Base-by-base conservation (phyloP, 2,329 filamentous ascomycete genomes). In the Diaporthe capsici region DNA sequence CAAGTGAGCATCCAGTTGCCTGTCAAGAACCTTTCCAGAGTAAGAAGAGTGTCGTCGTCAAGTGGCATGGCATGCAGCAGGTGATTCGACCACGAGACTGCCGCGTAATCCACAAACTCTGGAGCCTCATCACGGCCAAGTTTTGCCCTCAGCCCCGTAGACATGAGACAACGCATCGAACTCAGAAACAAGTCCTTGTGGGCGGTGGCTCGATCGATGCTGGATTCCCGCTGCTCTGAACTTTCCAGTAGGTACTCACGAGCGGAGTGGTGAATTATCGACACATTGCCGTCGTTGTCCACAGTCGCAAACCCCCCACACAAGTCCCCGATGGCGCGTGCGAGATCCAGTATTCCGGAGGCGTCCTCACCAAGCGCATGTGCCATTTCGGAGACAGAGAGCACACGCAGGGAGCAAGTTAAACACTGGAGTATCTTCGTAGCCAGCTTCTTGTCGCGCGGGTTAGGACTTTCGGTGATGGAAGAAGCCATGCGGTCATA, bases 261-360 rank as follows among this genome's bases (percentile, higher is more conserved):
- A 25, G 70, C 70, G 2, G 70, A 60, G 6, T 61, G 55, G n/a
- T 72, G 70, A 28, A 72, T 25, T 4, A 72, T 61, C 17, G 55
- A 58, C 10, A 61, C 42, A 2, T 72, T 72, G 9, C 70, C 70
- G 28, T 60, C 70, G 42, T 72, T 61, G 42, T 72, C 55, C 17
- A 60, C 55, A 20, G 44, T 7, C 4, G 57, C 55, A 28, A 72
- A 72, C 3, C 58, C 65, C 75, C 78, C 63, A 78, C 79, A 72
- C 42, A 61, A n/a, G 34, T 72, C 47, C 28, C 49, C 78, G 61
- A 67, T 79, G 25, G 70, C 47, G 7, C 22, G 20, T 15, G 25
- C 4, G 2, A 72, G 55, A 15, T 72, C 70, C 28, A 72, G 2
- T 25, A 72, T 39, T 0, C 55, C 55, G 1, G 22, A 22, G 8